These are phyloP conservation scores for Lentinula guzmanii DNA, from an alignment of 768 basidiomycete genomes.

Conservation along the genomic window DNA sequence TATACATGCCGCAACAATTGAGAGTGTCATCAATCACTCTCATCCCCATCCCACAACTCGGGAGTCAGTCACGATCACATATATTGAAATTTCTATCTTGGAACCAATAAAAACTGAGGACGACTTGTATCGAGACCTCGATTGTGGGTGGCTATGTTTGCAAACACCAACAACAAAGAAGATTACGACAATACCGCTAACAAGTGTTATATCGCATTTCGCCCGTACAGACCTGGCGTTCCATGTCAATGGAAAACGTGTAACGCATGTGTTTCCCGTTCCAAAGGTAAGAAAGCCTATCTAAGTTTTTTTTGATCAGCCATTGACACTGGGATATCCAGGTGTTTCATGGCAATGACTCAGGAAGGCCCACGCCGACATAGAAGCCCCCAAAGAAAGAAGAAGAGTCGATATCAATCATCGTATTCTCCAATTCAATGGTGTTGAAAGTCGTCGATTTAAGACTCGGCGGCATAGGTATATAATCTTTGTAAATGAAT, in stretches of 20 bases:
- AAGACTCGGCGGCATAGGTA: too few species aligned
- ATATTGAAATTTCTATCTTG: not conserved
- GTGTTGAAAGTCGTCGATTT: too few species aligned
- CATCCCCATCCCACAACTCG: not conserved
- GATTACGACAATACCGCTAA: not conserved
- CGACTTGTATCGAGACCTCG: not conserved
- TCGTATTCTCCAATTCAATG: not conserved
- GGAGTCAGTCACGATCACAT: not conserved
- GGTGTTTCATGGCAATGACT: not conserved
- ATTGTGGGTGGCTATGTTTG: not conserved
- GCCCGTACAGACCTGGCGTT: not conserved
- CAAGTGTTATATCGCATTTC: too few species aligned
- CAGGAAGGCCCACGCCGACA: not conserved
- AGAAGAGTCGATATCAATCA: not conserved
- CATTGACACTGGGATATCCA: not conserved
- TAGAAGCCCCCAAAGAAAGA: not conserved
- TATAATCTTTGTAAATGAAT: too few species aligned
- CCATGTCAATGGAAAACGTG: not conserved
- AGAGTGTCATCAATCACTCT: not conserved
- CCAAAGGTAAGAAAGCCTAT: not conserved
- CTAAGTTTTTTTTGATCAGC: too few species aligned
- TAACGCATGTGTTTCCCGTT: not conserved
- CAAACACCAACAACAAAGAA: not conserved
- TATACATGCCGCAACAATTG: not conserved
- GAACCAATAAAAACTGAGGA: not conserved